Percentiles rank a stretch among this genome's conserved stretches.
Conservation (phyloP, 1,139 yeast species). For the Sugiyamaella pinicola region DNA sequence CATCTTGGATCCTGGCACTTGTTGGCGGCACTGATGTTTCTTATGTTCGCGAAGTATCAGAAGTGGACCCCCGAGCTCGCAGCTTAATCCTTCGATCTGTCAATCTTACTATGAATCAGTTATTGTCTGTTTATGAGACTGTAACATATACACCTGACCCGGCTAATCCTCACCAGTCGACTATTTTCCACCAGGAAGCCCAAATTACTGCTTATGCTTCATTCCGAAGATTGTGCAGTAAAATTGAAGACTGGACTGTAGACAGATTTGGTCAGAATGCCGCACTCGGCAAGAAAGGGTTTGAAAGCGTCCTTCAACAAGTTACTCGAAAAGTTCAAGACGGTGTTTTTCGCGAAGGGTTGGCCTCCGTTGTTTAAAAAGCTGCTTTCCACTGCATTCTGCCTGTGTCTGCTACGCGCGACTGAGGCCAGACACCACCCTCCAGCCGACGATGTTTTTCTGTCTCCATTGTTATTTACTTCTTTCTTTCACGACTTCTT, state of each 20-base stretch:
- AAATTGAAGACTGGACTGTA: constrained; percentile 89
- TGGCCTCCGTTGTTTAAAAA: background rate
- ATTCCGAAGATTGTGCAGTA: constrained; percentile 68
- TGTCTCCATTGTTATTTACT: background rate
- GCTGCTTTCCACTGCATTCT: background rate
- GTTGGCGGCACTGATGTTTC: constrained; percentile 77
- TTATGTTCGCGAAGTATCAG: constrained; percentile 86
- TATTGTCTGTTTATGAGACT: constrained; percentile 81
- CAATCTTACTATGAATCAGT: constrained; percentile 78
- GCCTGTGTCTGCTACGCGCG: background rate
- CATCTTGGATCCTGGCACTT: constrained; percentile 72
- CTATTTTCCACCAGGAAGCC: constrained; percentile 79
- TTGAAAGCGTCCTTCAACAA: constrained; percentile 70
- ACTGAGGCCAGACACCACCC: no score
- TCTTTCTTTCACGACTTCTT: background rate
- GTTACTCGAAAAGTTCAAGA: constrained; percentile 49
- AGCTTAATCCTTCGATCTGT: constrained; percentile 81
- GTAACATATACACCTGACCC: constrained; percentile 76
- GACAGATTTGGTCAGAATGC: constrained; percentile 91
- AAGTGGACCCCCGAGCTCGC: constrained; percentile 67
- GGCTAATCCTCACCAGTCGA: constrained; percentile 50
- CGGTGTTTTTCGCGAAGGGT: constrained; percentile 37
- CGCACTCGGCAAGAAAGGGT: constrained; percentile 74
- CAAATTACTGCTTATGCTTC: constrained; percentile 85
- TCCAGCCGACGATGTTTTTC: no score